Evolutionary conservation across 2,329 filamentous ascomycete species (phyloP), one percentile per base, ranked within the genome.

Genomic region (Samsoniella hepiali): DNA sequence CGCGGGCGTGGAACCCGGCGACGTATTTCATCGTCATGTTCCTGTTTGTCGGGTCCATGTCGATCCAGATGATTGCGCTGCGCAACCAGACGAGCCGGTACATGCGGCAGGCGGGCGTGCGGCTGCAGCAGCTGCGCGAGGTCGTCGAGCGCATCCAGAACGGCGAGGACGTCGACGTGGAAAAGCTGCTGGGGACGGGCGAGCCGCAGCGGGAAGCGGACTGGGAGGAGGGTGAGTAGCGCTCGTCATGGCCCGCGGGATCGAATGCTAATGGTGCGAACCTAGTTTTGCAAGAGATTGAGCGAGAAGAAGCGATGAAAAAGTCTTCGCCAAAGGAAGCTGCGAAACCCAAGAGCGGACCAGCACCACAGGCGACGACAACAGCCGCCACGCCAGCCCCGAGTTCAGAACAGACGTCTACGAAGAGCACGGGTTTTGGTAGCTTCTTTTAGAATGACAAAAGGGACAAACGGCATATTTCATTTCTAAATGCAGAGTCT

Each of bases 41-140:
- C 71, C 80, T 93, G 47, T 83, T 98, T 67, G 94, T 98, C 67
- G 96, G 96, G 4, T 97, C 92, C 66, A 96, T 97, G 82, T 91
- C 94, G 15, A 97, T 99, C 69, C 91, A 97, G 71, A 91, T 95
- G 82, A 89, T 99, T 71, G 83, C 88, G 42, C 75, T 98, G 70
- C 89, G 88, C 70, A 91, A 90, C 69, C 88, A 93, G 58, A 90
- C 88, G 71, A 81, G 83, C 38, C 86, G 88, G 10, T 93, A 90
- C 69, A 86, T 82, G 71, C 86, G 93, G 58, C 87, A 88, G 68
- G 88, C 93, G 5, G 91, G 97, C 69, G 87, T 91, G 7, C 89
- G 91, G 72, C 90, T 99, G 66, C 84, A 82, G 3, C 72, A 92
- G 36, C 76, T 99, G 64, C 85, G 85, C 45, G 94, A 97, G 71